These are phyloP conservation scores for Cicer bijugum DNA, from an alignment of 306 rosid species.

Conservation along the genomic window DNA sequence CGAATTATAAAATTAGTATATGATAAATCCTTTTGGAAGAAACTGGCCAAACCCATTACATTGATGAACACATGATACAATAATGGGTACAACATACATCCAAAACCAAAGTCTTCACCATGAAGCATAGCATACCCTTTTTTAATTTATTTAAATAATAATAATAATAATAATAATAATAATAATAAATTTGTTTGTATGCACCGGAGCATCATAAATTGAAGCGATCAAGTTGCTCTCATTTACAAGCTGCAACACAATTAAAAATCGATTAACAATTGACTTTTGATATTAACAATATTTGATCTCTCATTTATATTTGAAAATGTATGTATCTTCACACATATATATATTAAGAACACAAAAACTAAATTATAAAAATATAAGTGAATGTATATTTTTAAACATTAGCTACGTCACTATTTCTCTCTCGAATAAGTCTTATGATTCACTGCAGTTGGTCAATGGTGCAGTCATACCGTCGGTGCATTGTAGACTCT, in stretches of 20 bases:
- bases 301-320: not conserved
- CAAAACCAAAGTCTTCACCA: not conserved
- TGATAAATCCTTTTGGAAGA: not conserved
- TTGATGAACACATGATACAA: not conserved
- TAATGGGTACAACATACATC: not conserved
- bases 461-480: too few relatives aligned
- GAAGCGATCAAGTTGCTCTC: not conserved
- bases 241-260: constrained; percentile 30
- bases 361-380: not conserved
- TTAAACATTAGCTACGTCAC: not conserved
- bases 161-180: too few relatives aligned
- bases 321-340: not conserved
- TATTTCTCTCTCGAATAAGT: too few relatives aligned
- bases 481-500: too few relatives aligned
- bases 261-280: constrained; percentile 12
- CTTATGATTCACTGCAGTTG: too few relatives aligned
- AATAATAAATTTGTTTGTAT: not conserved
- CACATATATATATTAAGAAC: not conserved
- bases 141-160: not conserved
- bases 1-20: too few relatives aligned
- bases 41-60: not conserved
- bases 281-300: constrained; percentile 12
- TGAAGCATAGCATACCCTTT: not conserved
- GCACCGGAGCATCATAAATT: not conserved
- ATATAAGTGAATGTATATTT: not conserved